Conservation (phyloP, 1,284 basidiomycete genomes). For the Ustilago tritici region DNA sequence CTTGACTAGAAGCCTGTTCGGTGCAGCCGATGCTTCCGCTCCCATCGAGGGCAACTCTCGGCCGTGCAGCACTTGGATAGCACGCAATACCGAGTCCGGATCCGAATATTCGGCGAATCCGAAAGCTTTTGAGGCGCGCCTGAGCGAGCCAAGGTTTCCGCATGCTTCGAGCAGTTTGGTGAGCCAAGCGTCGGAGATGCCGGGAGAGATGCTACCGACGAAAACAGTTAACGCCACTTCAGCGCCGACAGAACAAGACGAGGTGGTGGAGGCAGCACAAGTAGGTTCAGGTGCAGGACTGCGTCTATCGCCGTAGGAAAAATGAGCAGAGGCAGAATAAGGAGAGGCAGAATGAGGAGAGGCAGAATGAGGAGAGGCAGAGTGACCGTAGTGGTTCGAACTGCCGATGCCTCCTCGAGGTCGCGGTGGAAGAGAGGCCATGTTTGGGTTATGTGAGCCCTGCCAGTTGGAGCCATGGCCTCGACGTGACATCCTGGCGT, state of each 20-base stretch:
- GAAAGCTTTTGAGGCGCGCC: conserved; percentile 91
- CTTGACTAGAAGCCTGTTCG: conserved; percentile 80
- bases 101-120: conserved; percentile 93
- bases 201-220: conserved; percentile 93
- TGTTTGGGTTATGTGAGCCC: conserved; percentile 57
- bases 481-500: conserved; percentile 40
- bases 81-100: conserved; percentile 85
- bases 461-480: conserved; percentile 50
- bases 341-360: conserved; percentile 28
- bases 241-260: conserved; percentile 12
- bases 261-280: neutral
- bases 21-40: conserved; percentile 39
- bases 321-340: conserved; percentile 7
- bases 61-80: conserved; percentile 82
- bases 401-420: conserved; percentile 51
- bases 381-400: conserved; percentile 30
- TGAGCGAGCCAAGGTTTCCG: conserved; percentile 86
- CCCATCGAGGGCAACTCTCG: conserved; percentile 76
- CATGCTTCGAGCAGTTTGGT: conserved; percentile 86
- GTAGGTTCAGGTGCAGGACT: conserved; percentile 21
- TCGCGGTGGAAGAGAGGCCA: conserved; percentile 58
- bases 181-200: conserved; percentile 82
- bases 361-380: conserved; percentile 30
- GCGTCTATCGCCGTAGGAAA: conserved; percentile 4
- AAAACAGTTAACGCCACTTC: conserved; percentile 77